phyloP scores from a whole-genome alignment of 2,329 filamentous ascomycete genomes.

The Alternaria angustiovoidea region DNA sequence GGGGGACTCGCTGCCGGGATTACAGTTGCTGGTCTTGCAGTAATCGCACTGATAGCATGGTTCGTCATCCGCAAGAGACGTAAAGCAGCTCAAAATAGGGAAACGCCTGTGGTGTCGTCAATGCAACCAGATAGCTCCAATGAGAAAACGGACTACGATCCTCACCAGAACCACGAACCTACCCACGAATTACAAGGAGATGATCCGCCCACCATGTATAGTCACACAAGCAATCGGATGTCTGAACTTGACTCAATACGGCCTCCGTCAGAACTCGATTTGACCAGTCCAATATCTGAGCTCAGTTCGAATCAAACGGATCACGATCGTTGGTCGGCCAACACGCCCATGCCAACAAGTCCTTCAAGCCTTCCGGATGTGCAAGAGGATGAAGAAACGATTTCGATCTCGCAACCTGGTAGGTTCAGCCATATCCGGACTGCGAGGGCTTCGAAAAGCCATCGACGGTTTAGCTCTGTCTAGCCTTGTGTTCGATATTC shows the following conservation, averaged over 20 bases:
- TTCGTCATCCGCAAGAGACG: not conserved
- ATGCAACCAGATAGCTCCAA: not conserved
- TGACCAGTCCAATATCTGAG: not conserved
- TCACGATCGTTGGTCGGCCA: not conserved
- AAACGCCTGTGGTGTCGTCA: not conserved
- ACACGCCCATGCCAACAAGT: not conserved
- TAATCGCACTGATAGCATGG: not conserved
- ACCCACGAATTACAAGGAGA: not conserved
- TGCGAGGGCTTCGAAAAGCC: not conserved
- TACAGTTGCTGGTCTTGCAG: not conserved
- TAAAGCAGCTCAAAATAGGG: not conserved
- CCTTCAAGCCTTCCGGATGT: not conserved
- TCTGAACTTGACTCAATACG: not conserved
- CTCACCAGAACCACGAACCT: not conserved
- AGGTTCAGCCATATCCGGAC: not conserved
- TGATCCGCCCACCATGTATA: not conserved
- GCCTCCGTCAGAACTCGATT: not conserved
- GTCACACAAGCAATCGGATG: not conserved
- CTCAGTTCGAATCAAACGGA: not conserved
- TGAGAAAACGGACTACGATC: not conserved
- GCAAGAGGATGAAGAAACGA: not conserved
- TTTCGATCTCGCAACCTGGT: not conserved
- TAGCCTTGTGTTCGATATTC: not conserved
- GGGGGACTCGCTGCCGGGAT: not conserved
- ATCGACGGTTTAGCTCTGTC: not conserved